Percentiles rank a stretch among this genome's conserved stretches.
phyloP scores from a whole-genome alignment of 2,329 filamentous ascomycete genomes.

The Cercospora sojina region DNA sequence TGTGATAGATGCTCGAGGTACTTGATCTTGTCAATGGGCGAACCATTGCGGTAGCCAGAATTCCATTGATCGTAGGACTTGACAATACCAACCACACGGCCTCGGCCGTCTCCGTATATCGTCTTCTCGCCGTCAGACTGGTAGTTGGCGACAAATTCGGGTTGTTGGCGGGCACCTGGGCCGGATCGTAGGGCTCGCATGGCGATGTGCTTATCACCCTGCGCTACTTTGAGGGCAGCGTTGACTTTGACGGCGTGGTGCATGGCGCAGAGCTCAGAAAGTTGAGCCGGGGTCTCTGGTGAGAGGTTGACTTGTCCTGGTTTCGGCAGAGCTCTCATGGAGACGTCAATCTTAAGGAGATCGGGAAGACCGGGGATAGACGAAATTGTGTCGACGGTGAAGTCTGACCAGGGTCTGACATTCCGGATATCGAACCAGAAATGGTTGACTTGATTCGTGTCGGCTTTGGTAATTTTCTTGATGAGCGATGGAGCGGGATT shows the following conservation, averaged over 20 bases:
- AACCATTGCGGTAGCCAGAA: slow-evolving; percentile 85
- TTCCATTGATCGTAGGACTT: slow-evolving; percentile 94
- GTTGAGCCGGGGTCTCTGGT: slow-evolving; percentile 69
- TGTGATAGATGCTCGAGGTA: slow-evolving; percentile 85
- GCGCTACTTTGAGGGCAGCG: slow-evolving; percentile 73
- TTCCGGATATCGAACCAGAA: slow-evolving; percentile 98
- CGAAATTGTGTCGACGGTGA: slow-evolving; percentile 70
- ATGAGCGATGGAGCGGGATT: slow-evolving; percentile 84
- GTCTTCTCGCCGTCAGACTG: slow-evolving; percentile 54
- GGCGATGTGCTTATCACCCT: slow-evolving; percentile 63
- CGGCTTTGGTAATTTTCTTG: slow-evolving; percentile 67
- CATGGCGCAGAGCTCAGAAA: slow-evolving; percentile 71
- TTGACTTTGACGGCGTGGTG: slow-evolving; percentile 88
- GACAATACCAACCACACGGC: slow-evolving; percentile 76
- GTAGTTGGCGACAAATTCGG: slow-evolving; percentile 65
- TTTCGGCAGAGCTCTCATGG: slow-evolving; percentile 59
- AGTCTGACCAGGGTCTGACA: slow-evolving; percentile 76
- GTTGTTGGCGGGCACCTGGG: slow-evolving; percentile 53
- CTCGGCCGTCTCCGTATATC: slow-evolving; percentile 49
- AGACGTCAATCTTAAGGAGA: slow-evolving; percentile 64
- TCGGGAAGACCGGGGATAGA: slow-evolving; percentile 69
- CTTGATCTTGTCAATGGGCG: slow-evolving; percentile 79
- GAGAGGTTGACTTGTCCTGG: slow-evolving; percentile 58
- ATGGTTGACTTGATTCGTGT: slow-evolving; percentile 71
- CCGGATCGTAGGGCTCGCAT: slow-evolving; percentile 44